These are phyloP conservation scores for Fusarium pseudograminearum DNA, from an alignment of 2,329 filamentous ascomycete species.

Conservation along the genomic window DNA sequence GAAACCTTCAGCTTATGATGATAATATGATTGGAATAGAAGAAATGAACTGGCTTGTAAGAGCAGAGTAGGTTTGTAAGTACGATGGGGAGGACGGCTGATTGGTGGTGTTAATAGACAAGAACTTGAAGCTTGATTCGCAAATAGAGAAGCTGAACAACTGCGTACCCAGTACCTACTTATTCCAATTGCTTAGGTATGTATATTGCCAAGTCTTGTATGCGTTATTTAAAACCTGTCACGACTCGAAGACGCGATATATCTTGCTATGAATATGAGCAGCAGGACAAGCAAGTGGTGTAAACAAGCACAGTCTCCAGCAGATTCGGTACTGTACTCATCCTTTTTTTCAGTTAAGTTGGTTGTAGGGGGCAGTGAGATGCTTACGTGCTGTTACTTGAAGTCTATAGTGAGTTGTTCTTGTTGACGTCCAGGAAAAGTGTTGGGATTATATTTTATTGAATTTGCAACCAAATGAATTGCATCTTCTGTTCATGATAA, in stretches of 20 bases:
- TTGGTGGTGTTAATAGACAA: background rate
- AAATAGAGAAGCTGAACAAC: background rate
- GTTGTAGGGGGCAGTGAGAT: constrained; percentile 6
- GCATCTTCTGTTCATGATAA: background rate
- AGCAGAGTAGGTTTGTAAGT: background rate
- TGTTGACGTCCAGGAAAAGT: background rate
- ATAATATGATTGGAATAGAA: background rate
- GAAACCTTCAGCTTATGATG: background rate
- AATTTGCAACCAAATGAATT: background rate
- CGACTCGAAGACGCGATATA: background rate
- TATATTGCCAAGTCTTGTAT: background rate
- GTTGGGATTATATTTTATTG: background rate
- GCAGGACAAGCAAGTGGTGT: background rate
- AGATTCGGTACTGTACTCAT: constrained; percentile 11
- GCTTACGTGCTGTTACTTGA: constrained; percentile 15
- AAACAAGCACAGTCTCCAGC: background rate
- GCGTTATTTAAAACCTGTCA: background rate
- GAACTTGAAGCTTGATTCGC: background rate
- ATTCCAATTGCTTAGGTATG: background rate
- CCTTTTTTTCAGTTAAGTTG: background rate
- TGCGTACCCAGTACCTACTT: background rate
- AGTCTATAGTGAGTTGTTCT: background rate
- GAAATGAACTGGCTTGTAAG: background rate
- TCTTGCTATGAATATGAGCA: background rate
- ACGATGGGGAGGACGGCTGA: background rate